Conservation (phyloP, 352 stramenopile species). For the Phytopythium litorale region DNA sequence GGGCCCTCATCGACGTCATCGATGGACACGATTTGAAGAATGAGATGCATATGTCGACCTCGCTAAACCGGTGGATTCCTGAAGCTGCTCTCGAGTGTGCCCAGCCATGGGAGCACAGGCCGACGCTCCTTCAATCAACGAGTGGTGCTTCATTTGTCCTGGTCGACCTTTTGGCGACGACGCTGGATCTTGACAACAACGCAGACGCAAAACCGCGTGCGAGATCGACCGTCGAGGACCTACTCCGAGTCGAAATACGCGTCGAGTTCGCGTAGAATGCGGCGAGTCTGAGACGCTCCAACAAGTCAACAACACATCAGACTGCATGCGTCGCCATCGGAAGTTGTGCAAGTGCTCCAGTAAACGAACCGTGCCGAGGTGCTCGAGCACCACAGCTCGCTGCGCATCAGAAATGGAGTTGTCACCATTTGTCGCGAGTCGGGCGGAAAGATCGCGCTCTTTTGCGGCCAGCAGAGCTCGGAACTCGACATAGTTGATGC, state of each 20-base stretch:
- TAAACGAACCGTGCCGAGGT: background rate
- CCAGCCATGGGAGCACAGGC: no score
- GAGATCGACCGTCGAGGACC: background rate
- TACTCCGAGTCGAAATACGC: background rate
- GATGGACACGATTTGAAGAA: no score
- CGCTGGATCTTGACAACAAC: background rate
- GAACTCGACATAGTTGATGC: constrained; percentile 76
- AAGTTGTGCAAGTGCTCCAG: no score
- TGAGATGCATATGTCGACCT: no score
- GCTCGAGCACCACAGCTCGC: background rate
- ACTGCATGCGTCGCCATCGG: background rate
- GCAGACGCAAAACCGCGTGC: background rate
- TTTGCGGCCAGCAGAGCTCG: constrained; percentile 50
- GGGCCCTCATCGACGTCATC: no score
- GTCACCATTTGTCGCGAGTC: background rate
- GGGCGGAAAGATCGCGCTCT: constrained; percentile 19
- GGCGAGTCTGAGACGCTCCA: background rate
- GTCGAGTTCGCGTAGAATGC: background rate
- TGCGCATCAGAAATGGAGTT: background rate
- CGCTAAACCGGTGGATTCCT: no score
- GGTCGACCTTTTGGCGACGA: no score
- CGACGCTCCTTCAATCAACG: no score
- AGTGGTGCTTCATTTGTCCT: no score
- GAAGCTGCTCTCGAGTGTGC: no score
- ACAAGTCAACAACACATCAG: background rate